Evolutionary conservation across 768 basidiomycete species (phyloP).

Genomic region (Pleurotus tuoliensis): DNA sequence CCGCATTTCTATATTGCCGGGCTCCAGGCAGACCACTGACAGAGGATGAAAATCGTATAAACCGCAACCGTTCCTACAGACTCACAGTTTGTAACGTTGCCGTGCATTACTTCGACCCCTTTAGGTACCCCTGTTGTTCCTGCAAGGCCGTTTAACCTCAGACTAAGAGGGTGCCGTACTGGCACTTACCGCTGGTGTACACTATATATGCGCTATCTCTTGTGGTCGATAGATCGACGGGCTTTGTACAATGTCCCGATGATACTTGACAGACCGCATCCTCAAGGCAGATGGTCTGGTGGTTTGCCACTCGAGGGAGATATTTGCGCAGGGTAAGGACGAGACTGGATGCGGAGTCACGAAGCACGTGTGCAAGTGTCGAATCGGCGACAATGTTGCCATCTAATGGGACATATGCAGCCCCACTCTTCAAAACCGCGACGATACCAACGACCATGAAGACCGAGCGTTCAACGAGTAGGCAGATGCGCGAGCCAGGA

Average conservation of each 20-base stretch:
- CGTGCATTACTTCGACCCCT: conserved; percentile 57
- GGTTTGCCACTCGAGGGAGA: conserved; percentile 26
- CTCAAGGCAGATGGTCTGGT: conserved; percentile 29
- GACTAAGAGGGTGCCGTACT: not conserved
- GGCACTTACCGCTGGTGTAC: conserved; percentile 47
- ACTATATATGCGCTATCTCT: conserved; percentile 39
- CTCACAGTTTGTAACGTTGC: conserved; percentile 57
- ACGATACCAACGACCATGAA: conserved; percentile 38
- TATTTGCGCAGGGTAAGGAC: conserved; percentile 35
- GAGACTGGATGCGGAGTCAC: conserved; percentile 30
- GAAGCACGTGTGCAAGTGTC: conserved; percentile 36
- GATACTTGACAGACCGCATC: conserved; percentile 21
- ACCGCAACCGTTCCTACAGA: not conserved
- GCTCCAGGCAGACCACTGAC: conserved; percentile 29
- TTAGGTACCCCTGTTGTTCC: conserved; percentile 58
- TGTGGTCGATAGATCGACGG: conserved; percentile 19
- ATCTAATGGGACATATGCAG: conserved; percentile 45
- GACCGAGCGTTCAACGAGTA: conserved; percentile 42
- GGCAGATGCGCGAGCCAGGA: conserved; percentile 39
- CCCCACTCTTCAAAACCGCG: conserved; percentile 43
- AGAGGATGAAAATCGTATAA: conserved; percentile 16
- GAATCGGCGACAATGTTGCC: conserved; percentile 42
- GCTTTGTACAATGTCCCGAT: conserved; percentile 28
- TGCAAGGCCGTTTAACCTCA: conserved; percentile 14
- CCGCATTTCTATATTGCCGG: conserved; percentile 57